Conservation (phyloP, 257 asterid species). For the Scutellaria galericulata region DNA sequence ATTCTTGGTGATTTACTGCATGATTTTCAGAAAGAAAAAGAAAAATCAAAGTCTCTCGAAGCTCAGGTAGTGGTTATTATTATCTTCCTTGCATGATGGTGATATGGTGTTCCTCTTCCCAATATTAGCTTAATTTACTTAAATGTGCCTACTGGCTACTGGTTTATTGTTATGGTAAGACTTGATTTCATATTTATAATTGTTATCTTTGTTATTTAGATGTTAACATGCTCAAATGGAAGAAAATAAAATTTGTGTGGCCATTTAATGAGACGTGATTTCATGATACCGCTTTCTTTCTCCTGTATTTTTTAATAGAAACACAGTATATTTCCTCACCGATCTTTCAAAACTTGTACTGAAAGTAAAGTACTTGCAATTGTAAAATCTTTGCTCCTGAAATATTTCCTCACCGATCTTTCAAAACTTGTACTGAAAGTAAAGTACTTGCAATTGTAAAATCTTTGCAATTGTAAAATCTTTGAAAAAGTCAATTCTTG, state of each 20-base stretch:
- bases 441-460: not conserved
- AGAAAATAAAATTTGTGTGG: not conserved
- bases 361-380: not conserved
- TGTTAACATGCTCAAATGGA: not conserved
- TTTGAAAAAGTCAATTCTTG: not conserved
- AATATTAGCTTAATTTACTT: not conserved
- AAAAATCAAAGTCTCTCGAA: slow-evolving; percentile 68
- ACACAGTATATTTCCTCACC: not conserved
- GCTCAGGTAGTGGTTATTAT: slow-evolving; percentile 57
- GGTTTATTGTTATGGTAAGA: not conserved
- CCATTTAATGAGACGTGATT: not conserved
- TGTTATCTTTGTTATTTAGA: not conserved
- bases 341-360: not conserved
- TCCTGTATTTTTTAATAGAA: not conserved
- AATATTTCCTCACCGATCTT: not conserved
- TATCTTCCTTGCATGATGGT: slow-evolving; percentile 11
- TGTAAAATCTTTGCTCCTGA: not conserved
- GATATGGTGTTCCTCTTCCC: slow-evolving; percentile 1
- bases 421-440: not conserved
- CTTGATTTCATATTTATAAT: not conserved
- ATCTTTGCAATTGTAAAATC: too few relatives aligned
- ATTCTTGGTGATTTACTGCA: slow-evolving; percentile 74
- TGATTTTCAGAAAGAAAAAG: slow-evolving; percentile 73
- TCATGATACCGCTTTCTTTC: not conserved
- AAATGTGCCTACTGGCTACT: slow-evolving; percentile 2